A percentile compares a stretch with the other conserved stretches of the same genome.
These are phyloP conservation scores for Davidsoniella eucalypti DNA, from an alignment of 2,329 filamentous ascomycete genomes.

Conservation along the genomic window DNA sequence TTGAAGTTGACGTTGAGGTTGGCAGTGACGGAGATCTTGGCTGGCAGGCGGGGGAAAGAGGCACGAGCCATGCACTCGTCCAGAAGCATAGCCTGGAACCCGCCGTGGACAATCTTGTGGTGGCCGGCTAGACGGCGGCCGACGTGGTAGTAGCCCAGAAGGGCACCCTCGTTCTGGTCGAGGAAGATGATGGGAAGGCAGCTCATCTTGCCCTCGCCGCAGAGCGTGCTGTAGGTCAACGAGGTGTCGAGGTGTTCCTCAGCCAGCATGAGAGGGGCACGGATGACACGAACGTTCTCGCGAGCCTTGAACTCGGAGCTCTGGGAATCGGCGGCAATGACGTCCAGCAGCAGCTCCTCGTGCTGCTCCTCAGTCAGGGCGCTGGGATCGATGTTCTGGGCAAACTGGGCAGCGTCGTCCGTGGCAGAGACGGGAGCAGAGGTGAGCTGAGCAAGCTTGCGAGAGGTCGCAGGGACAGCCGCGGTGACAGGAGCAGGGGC, in stretches of 20 bases:
- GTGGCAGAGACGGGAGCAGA: conserved; percentile 5
- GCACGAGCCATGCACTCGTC: conserved; percentile 81
- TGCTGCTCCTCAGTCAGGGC: conserved; percentile 7
- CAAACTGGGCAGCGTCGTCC: conserved; percentile 4
- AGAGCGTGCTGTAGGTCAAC: conserved; percentile 9
- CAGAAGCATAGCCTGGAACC: conserved; percentile 76
- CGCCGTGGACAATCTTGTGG: conserved; percentile 79
- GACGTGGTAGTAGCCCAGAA: conserved; percentile 22
- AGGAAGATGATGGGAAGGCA: conserved; percentile 13
- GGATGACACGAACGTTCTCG: conserved; percentile 10
- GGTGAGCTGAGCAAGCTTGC: conserved; percentile 9
- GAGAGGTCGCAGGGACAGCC: neutral
- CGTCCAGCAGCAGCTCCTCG: conserved; percentile 11
- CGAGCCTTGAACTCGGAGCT: conserved; percentile 9
- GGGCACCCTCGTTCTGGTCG: conserved; percentile 10
- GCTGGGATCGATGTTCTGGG: conserved; percentile 6
- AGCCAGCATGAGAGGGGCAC: conserved; percentile 11
- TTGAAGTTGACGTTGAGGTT: conserved; percentile 72
- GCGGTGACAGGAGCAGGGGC: neutral
- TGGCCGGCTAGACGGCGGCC: conserved; percentile 75
- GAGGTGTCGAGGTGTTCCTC: conserved; percentile 11
- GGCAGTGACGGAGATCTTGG: conserved; percentile 73
- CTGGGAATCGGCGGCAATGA: conserved; percentile 9
- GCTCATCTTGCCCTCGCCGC: conserved; percentile 11
- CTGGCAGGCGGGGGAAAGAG: conserved; percentile 75